Evolutionary conservation across 164 flowering plant species (phyloP).

Genomic region (Aristolochia contorta): DNA sequence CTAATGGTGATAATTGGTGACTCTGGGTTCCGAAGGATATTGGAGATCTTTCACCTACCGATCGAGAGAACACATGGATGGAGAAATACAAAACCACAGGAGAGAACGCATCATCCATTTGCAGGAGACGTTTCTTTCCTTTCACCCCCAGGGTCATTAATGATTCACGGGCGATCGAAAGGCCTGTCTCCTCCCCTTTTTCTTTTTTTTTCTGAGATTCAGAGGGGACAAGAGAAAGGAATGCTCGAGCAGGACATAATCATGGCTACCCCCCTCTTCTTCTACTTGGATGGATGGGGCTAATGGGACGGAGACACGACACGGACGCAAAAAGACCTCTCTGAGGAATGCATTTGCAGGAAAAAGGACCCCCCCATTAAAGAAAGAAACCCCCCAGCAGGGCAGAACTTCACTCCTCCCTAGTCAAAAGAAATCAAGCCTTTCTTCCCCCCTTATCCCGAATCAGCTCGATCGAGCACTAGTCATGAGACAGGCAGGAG

Average conservation of each 20-base stretch:
- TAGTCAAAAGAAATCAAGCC: slow-evolving; percentile 1
- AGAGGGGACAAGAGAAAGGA: slow-evolving; percentile 21
- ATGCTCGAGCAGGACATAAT: slow-evolving; percentile 34
- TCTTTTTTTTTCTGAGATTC: slow-evolving; percentile 5
- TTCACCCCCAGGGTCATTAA: no score
- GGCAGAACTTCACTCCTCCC: no score
- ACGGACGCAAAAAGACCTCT: slow-evolving; percentile 8
- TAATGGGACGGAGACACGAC: slow-evolving; percentile 36
- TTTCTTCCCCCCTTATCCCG: slow-evolving; percentile 3
- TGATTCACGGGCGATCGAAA: slow-evolving; percentile 12
- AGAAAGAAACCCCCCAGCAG: no score
- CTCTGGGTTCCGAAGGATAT: no score
- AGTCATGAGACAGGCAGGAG: slow-evolving; percentile 30
- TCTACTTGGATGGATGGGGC: slow-evolving; percentile 25
- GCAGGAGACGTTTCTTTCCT: no score
- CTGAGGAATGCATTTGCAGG: no score
- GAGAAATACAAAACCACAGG: no score
- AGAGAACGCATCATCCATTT: no score
- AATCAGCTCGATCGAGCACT: slow-evolving; percentile 20
- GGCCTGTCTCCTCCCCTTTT: background rate
- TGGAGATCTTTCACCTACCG: no score
- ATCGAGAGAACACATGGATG: no score
- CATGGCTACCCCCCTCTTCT: slow-evolving; percentile 15
- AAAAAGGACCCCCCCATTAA: no score
- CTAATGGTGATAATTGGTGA: no score